Base-by-base conservation (phyloP, 257 asterid genomes). In the Thymus mandschuricus region DNA sequence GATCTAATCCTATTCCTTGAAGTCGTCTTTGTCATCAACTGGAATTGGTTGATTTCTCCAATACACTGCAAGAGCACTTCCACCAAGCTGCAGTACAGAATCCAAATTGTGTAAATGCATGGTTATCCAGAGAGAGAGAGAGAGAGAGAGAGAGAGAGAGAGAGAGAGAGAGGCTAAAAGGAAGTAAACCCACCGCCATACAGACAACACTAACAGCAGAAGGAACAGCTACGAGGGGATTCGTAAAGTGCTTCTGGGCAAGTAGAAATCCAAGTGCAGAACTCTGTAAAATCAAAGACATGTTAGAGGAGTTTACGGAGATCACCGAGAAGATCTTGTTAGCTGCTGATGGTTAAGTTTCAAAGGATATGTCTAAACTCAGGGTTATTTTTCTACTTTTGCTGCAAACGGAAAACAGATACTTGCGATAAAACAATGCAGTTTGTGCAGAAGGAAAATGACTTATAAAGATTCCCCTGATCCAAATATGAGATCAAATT, bases 171-270 rank as follows among this genome's bases (percentile, higher is more conserved):
- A 15, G 13, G 15, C 28, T 35, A 35, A 7, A 46, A 66, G n/a
- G n/a, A n/a, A n/a, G n/a, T n/a, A n/a, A n/a, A 74, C 92, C 2
- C 81, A 92, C 98, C 88, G 98, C 97, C 98, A 93, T 93, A 83
- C 97, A 93, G 70, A 93, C 98, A 35, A 93, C 98, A 77, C 98
- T 93, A 29, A 93, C 98, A 2, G 98, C 98, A 38, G 98, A 93
- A 31, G 98, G 98, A 38, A 93, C 98, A 4, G 96, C 97, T 10
- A 91, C 98, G 3, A 93, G 92, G 66, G 97, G 98, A 71, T 93
- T 93, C 44, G 92, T 89, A 88, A 93, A 93, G 86, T 93, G 98
- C 73, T 80, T 93, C 79, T 91, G 98, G 8, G 98, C 97, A 28
- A 93, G 88, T 30, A 87, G 82, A 81, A 93, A 89, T 66, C 98